Conservation (phyloP, 139 green algal species). For the Chlamydomonas asymmetrica region DNA sequence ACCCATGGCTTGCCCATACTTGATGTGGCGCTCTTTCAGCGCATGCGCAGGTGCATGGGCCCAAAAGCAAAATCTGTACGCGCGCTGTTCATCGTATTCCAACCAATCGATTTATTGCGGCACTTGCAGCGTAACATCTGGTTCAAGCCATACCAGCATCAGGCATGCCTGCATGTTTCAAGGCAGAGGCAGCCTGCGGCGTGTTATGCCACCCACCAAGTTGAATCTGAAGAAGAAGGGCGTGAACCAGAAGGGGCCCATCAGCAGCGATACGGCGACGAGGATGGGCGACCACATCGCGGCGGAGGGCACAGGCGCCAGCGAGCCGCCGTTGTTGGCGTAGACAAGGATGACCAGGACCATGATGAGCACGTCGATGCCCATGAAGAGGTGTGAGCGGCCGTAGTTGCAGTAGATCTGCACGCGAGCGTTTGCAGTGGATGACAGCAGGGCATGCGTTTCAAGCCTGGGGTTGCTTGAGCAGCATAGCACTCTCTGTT, state of each 20-base stretch:
- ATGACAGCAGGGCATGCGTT: slow-evolving; percentile 32
- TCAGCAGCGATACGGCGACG: slow-evolving; percentile 59
- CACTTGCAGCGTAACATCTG: too few relatives aligned
- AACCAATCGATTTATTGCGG: not conserved
- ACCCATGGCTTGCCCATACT: not conserved
- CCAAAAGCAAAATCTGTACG: too few relatives aligned
- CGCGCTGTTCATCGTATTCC: too few relatives aligned
- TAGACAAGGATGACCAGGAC: slow-evolving; percentile 33
- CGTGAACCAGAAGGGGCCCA: slow-evolving; percentile 76
- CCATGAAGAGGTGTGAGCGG: slow-evolving; percentile 70
- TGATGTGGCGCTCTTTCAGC: not conserved
- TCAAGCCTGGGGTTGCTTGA: too few relatives aligned
- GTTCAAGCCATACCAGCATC: not conserved
- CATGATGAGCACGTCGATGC: slow-evolving; percentile 48
- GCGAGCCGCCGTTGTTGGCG: not conserved
- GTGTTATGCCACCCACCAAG: slow-evolving; percentile 1
- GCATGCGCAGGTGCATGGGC: not conserved
- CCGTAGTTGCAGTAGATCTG: slow-evolving; percentile 42
- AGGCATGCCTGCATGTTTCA: not conserved
- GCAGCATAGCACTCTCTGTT: too few relatives aligned
- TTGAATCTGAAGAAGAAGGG: slow-evolving; percentile 56
- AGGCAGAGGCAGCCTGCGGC: not conserved
- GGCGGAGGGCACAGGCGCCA: not conserved
- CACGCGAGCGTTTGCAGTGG: slow-evolving; percentile 28
- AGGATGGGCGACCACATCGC: slow-evolving; percentile 63